phyloP scores from a whole-genome alignment of 2,329 filamentous ascomycete genomes.

The Cordyceps sp. region DNA sequence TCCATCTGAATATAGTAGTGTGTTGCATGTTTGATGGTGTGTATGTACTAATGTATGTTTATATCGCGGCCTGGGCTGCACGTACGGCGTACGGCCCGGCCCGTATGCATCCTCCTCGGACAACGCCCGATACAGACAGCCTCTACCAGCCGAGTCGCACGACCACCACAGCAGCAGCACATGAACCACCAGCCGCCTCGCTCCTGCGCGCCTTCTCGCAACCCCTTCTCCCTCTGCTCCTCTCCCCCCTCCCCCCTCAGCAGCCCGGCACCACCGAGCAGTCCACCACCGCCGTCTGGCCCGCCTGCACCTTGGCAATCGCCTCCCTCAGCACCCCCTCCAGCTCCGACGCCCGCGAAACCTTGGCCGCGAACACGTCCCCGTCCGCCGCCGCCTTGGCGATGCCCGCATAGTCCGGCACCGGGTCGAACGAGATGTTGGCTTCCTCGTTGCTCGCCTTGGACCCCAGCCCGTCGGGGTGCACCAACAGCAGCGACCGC shows the following conservation, averaged over 20 bases:
- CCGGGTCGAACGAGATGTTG: constrained; percentile 42
- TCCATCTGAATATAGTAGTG: too few species aligned
- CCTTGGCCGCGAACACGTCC: constrained; percentile 30
- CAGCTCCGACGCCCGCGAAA: constrained; percentile 28
- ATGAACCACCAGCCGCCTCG: too few species aligned
- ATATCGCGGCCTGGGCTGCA: too few species aligned
- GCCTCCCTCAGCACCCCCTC: constrained; percentile 30
- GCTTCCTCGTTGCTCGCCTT: constrained; percentile 42
- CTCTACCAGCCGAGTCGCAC: too few species aligned
- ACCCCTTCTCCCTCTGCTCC: too few species aligned
- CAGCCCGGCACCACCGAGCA: constrained; percentile 30
- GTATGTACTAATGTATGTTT: too few species aligned
- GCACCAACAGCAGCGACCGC: constrained; percentile 37
- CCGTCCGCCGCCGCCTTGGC: constrained; percentile 42
- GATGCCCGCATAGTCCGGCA: constrained; percentile 42
- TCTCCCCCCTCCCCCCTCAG: constrained; percentile 11
- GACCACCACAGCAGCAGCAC: too few species aligned
- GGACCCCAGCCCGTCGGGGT: constrained; percentile 38
- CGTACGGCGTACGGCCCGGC: too few species aligned
- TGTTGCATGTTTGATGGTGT: too few species aligned
- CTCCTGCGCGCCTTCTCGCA: too few species aligned
- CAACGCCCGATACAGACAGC: too few species aligned
- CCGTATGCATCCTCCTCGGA: too few species aligned
- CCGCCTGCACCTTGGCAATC: constrained; percentile 31
- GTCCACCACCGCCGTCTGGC: constrained; percentile 36